phyloP scores from a whole-genome alignment of 352 stramenopile species.

The Pythium catenulatum region DNA sequence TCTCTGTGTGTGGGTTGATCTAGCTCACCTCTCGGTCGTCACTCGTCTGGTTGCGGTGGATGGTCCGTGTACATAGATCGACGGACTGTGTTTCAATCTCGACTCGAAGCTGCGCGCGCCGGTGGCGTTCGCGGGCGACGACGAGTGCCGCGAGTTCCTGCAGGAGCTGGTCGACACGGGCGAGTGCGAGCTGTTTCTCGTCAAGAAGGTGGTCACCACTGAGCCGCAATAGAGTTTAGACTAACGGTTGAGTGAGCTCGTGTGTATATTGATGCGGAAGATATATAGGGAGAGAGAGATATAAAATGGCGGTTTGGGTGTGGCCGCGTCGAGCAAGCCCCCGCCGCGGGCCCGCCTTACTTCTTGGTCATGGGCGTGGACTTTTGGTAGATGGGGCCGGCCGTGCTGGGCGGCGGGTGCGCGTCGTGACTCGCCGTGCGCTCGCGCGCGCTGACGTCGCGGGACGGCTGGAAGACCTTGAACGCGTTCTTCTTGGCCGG shows the following conservation, averaged over 20 bases:
- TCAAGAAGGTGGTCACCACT: constrained; percentile 46
- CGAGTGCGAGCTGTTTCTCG: constrained; percentile 84
- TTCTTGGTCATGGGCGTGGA: constrained; percentile 48
- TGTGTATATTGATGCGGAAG: not conserved
- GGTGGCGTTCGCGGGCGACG: constrained; percentile 72
- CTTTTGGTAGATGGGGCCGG: constrained; percentile 42
- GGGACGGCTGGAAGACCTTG: constrained; percentile 69
- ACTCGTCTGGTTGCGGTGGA: not conserved
- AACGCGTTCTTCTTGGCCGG: constrained; percentile 90
- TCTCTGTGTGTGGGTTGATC: not conserved
- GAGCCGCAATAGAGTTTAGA: too few species aligned
- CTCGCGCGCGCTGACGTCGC: constrained; percentile 52
- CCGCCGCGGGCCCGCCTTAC: too few species aligned
- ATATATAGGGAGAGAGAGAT: not conserved
- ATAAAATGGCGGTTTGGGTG: too few species aligned
- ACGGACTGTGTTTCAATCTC: constrained; percentile 83
- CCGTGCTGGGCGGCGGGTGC: constrained; percentile 15
- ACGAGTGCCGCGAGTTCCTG: constrained; percentile 74
- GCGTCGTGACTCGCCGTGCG: constrained; percentile 24
- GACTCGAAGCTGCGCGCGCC: constrained; percentile 83
- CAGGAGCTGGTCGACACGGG: constrained; percentile 83
- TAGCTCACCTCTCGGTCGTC: not conserved
- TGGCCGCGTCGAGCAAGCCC: too few species aligned
- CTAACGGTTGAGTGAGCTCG: too few species aligned
- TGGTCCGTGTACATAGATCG: constrained; percentile 66